phyloP scores from a whole-genome alignment of 108 stramenopile genomes.

The Bacterosira constricta region DNA sequence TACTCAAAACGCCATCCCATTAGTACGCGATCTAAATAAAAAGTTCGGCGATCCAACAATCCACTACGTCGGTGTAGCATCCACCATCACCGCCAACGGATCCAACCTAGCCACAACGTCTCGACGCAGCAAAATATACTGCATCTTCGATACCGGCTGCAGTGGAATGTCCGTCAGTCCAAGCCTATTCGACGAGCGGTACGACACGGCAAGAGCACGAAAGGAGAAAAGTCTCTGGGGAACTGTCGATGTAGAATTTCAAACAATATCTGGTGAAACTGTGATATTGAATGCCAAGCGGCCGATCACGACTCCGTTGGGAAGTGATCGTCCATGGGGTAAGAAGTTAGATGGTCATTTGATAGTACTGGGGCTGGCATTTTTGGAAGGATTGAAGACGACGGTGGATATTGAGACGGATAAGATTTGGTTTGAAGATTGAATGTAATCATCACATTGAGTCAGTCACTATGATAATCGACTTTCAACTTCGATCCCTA shows the following conservation, averaged over 20 bases:
- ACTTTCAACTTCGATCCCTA: no score
- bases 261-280: conserved; percentile 17
- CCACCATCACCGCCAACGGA: conserved; percentile 54
- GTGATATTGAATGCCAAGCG: conserved; percentile 23
- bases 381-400: conserved; percentile 30
- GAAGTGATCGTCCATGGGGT: conserved; percentile 38
- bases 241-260: conserved; percentile 22
- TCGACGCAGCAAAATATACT: conserved; percentile 28
- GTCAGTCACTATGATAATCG: no score
- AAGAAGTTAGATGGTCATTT: conserved; percentile 32
- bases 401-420: conserved; percentile 30
- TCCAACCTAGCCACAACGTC: conserved; percentile 23
- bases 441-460: no score
- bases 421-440: conserved; percentile 11
- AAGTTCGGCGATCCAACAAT: conserved; percentile 65
- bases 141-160: conserved; percentile 51
- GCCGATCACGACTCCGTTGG: conserved; percentile 38
- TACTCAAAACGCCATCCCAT: conserved; percentile 42
- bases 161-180: conserved; percentile 43
- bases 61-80: conserved; percentile 63
- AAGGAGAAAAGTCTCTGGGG: conserved; percentile 38
- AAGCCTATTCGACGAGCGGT: conserved; percentile 34
- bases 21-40: conserved; percentile 49
- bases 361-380: conserved; percentile 37
- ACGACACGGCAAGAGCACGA: conserved; percentile 22